Base-by-base conservation (phyloP, 768 basidiomycete genomes). In the Mycena chlorophos region DNA sequence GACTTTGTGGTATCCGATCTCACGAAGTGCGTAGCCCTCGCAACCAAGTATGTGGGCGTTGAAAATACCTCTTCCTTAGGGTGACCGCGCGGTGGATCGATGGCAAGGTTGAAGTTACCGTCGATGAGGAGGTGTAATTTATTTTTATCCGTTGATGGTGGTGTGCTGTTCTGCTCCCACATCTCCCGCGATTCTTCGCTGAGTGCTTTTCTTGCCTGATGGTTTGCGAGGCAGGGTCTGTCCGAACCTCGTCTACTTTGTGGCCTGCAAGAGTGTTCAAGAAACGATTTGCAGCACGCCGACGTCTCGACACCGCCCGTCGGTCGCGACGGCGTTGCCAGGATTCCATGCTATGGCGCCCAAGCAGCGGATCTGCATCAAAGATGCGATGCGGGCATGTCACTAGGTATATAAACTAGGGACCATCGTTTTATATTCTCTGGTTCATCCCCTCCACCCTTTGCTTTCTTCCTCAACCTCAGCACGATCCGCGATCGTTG, bases 1-100 rank as follows among this genome's bases (percentile, higher is more conserved):
- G 82, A 90, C 63, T 88, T 78, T 65, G 80, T 93, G 42, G 84
- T 91, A 14, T 68, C 76, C 16, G 85, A 92, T 69, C 73, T 95
- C 40, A 80, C 84, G 17, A 76, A 74, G 90, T 91, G 55, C 43
- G 83, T 59, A 29, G 39, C n/a, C 22, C 16, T 34, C 26, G 34
- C 13, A 53, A 17, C 49, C 47, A 13, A 22, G 45, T 31, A 28
- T 25, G 25, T 19, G 43, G 22, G 22, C 52, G 20, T 10, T 26
- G 17, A 39, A 2, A n/a, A 49, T 55, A 34, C 20, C 42, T 22
- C 19, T 31, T 19, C 37, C 46, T 4, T 57, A 84, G 83, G 40
- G 73, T 84, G 20, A 74, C 77, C 1, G 75, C 74, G 25, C 62
- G 71, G 38, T 73, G 77, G 65, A 65, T 75, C n/a, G 73, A 78